Conservation (phyloP, 2,329 filamentous ascomycete genomes). For the Daldinia eschscholtzii region DNA sequence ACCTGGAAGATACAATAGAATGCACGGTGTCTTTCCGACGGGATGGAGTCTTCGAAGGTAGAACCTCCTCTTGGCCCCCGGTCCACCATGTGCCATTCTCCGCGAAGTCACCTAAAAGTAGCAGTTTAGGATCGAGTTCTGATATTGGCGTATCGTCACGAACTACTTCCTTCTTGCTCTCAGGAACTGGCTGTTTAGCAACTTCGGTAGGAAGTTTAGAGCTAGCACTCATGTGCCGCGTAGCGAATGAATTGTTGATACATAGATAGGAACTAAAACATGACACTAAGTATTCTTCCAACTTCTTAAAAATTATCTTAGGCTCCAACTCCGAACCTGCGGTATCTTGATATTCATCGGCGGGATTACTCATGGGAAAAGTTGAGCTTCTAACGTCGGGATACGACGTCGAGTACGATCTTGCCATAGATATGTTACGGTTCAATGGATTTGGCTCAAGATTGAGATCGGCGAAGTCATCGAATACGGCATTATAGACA, state of each 20-base stretch:
- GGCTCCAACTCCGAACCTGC: conserved; percentile 53
- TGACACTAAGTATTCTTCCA: conserved; percentile 81
- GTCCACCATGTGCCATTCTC: conserved; percentile 90
- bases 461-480: conserved; percentile 54
- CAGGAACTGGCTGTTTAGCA: conserved; percentile 51
- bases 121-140: conserved; percentile 79
- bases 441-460: conserved; percentile 53
- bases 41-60: conserved; percentile 53
- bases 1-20: conserved; percentile 67
- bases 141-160: conserved; percentile 60
- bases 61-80: conserved; percentile 64
- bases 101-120: conserved; percentile 79
- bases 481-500: conserved; percentile 52
- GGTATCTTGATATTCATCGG: conserved; percentile 22
- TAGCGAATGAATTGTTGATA: conserved; percentile 82
- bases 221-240: conserved; percentile 57
- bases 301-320: conserved; percentile 75
- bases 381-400: conserved; percentile 52
- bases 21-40: conserved; percentile 52
- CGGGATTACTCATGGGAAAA: conserved; percentile 34
- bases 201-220: conserved; percentile 49
- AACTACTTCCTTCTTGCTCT: conserved; percentile 52
- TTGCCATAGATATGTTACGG: conserved; percentile 44
- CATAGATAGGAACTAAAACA: conserved; percentile 77
- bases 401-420: conserved; percentile 62